These are phyloP conservation scores for Erythrobasidium yunnanense DNA, from an alignment of 768 basidiomycete genomes.

Conservation along the genomic window DNA sequence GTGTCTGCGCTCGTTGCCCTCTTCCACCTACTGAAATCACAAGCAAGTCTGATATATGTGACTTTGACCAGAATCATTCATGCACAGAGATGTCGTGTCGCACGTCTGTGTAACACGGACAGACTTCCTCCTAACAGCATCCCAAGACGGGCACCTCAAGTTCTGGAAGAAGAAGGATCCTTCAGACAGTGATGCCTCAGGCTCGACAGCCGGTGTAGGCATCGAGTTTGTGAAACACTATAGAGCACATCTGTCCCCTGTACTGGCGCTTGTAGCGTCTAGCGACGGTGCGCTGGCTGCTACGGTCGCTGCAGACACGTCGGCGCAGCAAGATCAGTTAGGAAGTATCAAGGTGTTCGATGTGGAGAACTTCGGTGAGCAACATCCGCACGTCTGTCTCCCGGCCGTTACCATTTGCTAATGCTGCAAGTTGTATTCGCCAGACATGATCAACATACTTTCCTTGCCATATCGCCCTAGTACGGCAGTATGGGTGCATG, in stretches of 20 bases:
- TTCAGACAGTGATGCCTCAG: slow-evolving; percentile 10
- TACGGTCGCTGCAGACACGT: slow-evolving; percentile 66
- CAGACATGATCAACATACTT: slow-evolving; percentile 99
- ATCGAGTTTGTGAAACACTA: slow-evolving; percentile 81
- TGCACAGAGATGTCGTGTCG: slow-evolving; percentile 89
- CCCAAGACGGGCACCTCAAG: slow-evolving; percentile 87
- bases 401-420: not conserved
- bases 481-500: slow-evolving; percentile 91
- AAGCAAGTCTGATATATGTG: not conserved
- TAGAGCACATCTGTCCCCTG: slow-evolving; percentile 72
- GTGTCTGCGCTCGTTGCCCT: slow-evolving; percentile 56
- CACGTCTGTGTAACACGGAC: slow-evolving; percentile 86
- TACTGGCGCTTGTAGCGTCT: slow-evolving; percentile 70
- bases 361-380: slow-evolving; percentile 88
- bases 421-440: not conserved
- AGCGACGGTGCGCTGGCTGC: slow-evolving; percentile 87
- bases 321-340: not conserved
- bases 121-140: slow-evolving; percentile 86
- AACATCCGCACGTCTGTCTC: no score
- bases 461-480: slow-evolving; percentile 75
- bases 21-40: no score
- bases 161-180: slow-evolving; percentile 96
- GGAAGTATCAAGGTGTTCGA: slow-evolving; percentile 92
- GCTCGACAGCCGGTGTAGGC: slow-evolving; percentile 58
- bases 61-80: slow-evolving; percentile 62